Base-by-base conservation (phyloP, 257 asterid species). In the Nemophila menziesii region DNA sequence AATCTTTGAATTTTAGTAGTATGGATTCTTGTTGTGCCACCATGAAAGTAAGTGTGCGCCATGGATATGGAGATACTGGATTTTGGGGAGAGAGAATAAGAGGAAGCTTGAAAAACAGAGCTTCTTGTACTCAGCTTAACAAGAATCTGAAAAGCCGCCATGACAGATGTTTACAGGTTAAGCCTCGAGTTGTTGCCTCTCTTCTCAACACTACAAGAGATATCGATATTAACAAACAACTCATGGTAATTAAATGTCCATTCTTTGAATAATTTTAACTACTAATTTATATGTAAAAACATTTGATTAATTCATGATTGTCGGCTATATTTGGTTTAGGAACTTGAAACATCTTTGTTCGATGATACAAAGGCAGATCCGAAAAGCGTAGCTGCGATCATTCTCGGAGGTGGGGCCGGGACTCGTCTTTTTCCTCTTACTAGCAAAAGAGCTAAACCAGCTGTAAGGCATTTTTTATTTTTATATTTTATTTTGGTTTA, bases 361-460 rank as follows among this genome's bases (percentile, higher is more conserved):
- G 52, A 51, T 22, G 89, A 29, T 5, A 40, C 62, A 5, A 63
- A 64, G 40, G 94, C 68, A 52, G 89, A 90, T 64, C 99, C 96
- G 2, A 77, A 62, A 52, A 43, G 58, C 21, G 93, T 90, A 21
- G 99, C 96, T 39, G 61, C 96, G 0, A 74, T 90, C 53, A 81
- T 90, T 46, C 64, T 90, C 49, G 99, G 96, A 37, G 96, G 96
- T 11, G 96, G 96, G 36, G 96, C 96, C 4, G 98, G 98, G 20
- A 81, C 94, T 39, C 93, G 96, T 14, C 94, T 90, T 47, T 79
- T 79, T 49, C 99, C 99, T 44, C 96, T 90, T 39, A 90, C 96
- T 11, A 69, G 84, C 66, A 75, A 61, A 70, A 79, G 94, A 63
- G 80, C 99, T 42, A 90, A 81, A 65, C 99, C 96, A 16, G 96